These are phyloP conservation scores for Vigna reflexopilosa DNA, from an alignment of 306 rosid species.

Conservation along the genomic window DNA sequence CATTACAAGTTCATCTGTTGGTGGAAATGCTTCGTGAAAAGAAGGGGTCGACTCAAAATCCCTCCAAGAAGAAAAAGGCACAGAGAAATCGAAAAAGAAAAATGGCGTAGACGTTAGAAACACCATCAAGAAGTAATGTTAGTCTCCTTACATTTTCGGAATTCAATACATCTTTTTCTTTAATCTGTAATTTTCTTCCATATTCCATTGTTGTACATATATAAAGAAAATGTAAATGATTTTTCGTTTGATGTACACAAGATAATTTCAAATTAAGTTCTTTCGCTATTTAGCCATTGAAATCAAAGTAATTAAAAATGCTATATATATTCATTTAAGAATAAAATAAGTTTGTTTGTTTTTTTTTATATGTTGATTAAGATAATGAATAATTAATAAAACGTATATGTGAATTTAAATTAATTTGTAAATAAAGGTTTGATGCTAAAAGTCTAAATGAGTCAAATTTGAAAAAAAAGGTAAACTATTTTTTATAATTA, in stretches of 20 bases:
- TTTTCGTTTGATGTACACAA: not conserved
- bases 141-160: not conserved
- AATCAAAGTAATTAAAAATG: too few relatives aligned
- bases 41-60: not conserved
- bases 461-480: too few relatives aligned
- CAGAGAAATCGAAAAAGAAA: not conserved
- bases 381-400: too few relatives aligned
- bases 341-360: too few relatives aligned
- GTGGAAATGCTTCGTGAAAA: constrained; percentile 22
- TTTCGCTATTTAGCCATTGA: too few relatives aligned
- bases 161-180: not conserved
- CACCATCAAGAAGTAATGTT: not conserved
- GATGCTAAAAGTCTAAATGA: too few relatives aligned
- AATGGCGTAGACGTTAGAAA: not conserved
- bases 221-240: not conserved
- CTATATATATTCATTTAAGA: too few relatives aligned
- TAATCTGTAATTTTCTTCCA: not conserved
- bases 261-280: not conserved
- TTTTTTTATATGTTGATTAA: too few relatives aligned
- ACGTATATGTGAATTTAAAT: too few relatives aligned
- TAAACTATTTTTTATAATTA: too few relatives aligned
- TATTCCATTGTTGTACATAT: not conserved
- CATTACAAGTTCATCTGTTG: not conserved
- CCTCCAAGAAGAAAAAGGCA: not conserved
- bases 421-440: too few relatives aligned